phyloP scores from a whole-genome alignment of 192 early-diverging fungal genomes.

The Chytriomyces hyalinus region DNA sequence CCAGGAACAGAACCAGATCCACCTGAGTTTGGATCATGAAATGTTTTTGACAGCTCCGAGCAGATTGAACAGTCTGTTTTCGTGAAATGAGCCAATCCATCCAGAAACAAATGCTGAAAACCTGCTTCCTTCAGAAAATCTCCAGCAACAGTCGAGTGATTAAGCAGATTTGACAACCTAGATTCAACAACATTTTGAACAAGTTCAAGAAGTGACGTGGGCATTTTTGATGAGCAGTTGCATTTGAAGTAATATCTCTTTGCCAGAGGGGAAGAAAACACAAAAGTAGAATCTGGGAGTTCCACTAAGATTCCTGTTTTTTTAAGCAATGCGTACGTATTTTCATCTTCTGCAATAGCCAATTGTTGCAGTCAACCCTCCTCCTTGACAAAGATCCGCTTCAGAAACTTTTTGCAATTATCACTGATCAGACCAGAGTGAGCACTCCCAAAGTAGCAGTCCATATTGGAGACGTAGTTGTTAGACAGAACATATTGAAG shows the following conservation, averaged over 20 bases:
- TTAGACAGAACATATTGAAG: slow-evolving; percentile 30
- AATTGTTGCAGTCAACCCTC: not conserved
- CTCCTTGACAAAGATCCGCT: slow-evolving; percentile 27
- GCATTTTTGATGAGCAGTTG: slow-evolving; percentile 21
- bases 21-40: slow-evolving; percentile 7
- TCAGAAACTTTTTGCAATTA: slow-evolving; percentile 24
- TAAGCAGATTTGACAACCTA: slow-evolving; percentile 16
- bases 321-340: slow-evolving; percentile 2
- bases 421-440: slow-evolving; percentile 21
- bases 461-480: slow-evolving; percentile 10
- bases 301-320: slow-evolving; percentile 34
- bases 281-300: slow-evolving; percentile 11
- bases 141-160: slow-evolving; percentile 12
- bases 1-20: slow-evolving; percentile 28
- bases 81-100: slow-evolving; percentile 27
- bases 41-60: slow-evolving; percentile 32
- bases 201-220: slow-evolving; percentile 36
- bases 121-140: slow-evolving; percentile 21
- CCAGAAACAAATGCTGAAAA: slow-evolving; percentile 30
- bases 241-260: slow-evolving; percentile 44
- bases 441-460: slow-evolving; percentile 21
- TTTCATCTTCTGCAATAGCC: slow-evolving; percentile 7
- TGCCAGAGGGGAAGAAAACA: slow-evolving; percentile 39
- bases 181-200: slow-evolving; percentile 26
- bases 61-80: slow-evolving; percentile 25